Conservation (phyloP, 306 rosid genomes). For the Vigna radiata region DNA sequence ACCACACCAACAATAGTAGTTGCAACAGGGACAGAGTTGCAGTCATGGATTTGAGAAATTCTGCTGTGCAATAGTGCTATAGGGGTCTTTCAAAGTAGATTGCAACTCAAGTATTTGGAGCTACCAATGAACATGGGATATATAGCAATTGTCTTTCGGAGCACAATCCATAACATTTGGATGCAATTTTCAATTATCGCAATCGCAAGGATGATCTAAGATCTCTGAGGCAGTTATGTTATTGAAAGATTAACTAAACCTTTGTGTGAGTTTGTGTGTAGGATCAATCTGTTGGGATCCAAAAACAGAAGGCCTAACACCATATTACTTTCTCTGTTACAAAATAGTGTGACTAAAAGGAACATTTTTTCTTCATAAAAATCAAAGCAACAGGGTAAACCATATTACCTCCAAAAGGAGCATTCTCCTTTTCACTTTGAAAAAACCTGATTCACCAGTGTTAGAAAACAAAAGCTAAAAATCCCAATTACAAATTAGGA, state of each 20-base stretch:
- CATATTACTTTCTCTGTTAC: too few species aligned
- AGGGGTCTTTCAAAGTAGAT: too few species aligned
- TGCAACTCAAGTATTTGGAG: neutral
- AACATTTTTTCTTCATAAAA: too few species aligned
- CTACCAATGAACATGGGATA: neutral
- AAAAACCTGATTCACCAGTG: too few species aligned
- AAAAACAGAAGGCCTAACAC: too few species aligned
- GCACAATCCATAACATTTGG: constrained; percentile 3
- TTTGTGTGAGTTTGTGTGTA: neutral
- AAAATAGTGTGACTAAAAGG: too few species aligned
- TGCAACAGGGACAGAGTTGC: neutral
- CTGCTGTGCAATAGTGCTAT: neutral
- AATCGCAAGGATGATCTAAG: neutral
- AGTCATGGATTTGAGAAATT: neutral
- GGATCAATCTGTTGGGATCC: neutral
- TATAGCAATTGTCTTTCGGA: neutral
- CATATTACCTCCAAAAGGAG: too few species aligned
- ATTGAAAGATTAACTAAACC: neutral
- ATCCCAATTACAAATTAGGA: too few species aligned
- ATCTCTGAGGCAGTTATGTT: constrained; percentile 6
- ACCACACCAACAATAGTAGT: neutral
- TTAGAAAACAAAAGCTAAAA: too few species aligned
- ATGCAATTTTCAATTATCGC: neutral
- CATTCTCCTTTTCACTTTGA: too few species aligned
- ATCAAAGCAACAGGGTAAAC: too few species aligned